Evolutionary conservation across 441 rosid genomes (phyloP).

Genomic region (Populus hybrid): DNA sequence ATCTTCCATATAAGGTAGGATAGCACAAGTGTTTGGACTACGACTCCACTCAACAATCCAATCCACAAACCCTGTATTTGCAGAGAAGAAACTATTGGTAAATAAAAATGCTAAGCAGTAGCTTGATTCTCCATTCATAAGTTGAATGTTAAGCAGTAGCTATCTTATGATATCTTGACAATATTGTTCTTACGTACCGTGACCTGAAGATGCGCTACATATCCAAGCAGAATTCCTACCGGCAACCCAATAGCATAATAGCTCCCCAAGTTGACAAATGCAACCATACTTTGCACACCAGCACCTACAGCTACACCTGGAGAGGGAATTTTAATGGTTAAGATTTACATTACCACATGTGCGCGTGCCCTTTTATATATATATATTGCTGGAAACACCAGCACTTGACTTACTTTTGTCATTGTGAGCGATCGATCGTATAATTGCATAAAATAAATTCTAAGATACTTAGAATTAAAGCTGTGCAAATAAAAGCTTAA

Average conservation of each 20-base stretch:
- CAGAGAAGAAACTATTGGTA: neutral
- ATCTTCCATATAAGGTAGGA: neutral
- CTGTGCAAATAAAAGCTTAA: too few species aligned
- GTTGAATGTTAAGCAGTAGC: neutral
- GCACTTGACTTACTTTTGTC: too few species aligned
- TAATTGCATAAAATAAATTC: too few species aligned
- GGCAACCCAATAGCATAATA: constrained; percentile 60
- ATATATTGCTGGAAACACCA: too few species aligned
- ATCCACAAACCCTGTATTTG: neutral
- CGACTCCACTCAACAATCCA: neutral
- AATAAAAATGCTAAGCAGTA: too few species aligned
- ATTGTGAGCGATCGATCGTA: too few species aligned
- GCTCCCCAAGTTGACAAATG: constrained; percentile 51
- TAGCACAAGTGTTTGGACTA: neutral
- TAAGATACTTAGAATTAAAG: too few species aligned
- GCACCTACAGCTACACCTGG: constrained; percentile 70
- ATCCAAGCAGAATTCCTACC: constrained; percentile 44
- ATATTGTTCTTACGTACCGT: constrained; percentile 20
- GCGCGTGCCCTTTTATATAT: too few species aligned
- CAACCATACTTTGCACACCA: constrained; percentile 55
- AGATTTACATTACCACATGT: neutral
- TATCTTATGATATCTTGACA: neutral
- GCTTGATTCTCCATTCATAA: neutral
- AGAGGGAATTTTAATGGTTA: neutral
- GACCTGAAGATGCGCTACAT: constrained; percentile 38